phyloP scores from a whole-genome alignment of 2,329 filamentous ascomycete genomes.

The Alternaria consortialis region DNA sequence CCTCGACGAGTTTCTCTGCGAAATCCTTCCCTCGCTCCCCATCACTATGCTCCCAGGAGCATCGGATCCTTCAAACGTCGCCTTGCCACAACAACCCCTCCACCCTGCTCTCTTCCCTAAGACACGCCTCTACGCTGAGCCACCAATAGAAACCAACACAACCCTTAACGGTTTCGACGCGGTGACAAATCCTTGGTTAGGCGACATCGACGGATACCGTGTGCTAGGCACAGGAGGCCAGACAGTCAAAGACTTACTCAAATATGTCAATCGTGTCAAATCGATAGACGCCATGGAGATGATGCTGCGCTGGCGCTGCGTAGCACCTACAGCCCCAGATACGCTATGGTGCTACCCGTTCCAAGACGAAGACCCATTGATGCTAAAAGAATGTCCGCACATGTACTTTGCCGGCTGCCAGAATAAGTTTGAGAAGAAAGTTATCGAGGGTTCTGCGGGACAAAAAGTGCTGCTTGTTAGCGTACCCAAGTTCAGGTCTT shows the following conservation, averaged over 20 bases:
- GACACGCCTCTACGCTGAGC: conserved; percentile 71
- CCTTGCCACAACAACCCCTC: conserved; percentile 90
- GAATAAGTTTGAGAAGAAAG: conserved; percentile 75
- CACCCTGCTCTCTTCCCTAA: conserved; percentile 90
- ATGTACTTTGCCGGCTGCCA: conserved; percentile 91
- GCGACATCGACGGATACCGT: conserved; percentile 88
- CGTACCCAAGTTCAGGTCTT: conserved; percentile 81
- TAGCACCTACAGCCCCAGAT: conserved; percentile 93
- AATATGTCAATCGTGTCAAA: conserved; percentile 83
- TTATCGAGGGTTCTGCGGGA: conserved; percentile 71
- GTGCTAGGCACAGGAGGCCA: conserved; percentile 89
- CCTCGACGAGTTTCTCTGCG: conserved; percentile 82
- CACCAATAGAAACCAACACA: conserved; percentile 51
- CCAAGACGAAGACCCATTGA: conserved; percentile 90
- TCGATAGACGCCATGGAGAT: conserved; percentile 90
- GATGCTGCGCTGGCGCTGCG: conserved; percentile 90
- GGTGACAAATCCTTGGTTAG: conserved; percentile 93
- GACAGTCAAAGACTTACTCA: conserved; percentile 91
- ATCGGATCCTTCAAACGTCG: conserved; percentile 86
- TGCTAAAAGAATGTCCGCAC: conserved; percentile 85
- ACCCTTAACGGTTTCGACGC: conserved; percentile 79
- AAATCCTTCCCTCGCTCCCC: conserved; percentile 84
- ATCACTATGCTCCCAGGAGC: conserved; percentile 87
- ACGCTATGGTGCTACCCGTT: conserved; percentile 97
- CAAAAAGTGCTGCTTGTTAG: conserved; percentile 81